These are phyloP conservation scores for Zymoseptoria ardabiliae DNA, from an alignment of 2,329 filamentous ascomycete genomes.

Conservation along the genomic window DNA sequence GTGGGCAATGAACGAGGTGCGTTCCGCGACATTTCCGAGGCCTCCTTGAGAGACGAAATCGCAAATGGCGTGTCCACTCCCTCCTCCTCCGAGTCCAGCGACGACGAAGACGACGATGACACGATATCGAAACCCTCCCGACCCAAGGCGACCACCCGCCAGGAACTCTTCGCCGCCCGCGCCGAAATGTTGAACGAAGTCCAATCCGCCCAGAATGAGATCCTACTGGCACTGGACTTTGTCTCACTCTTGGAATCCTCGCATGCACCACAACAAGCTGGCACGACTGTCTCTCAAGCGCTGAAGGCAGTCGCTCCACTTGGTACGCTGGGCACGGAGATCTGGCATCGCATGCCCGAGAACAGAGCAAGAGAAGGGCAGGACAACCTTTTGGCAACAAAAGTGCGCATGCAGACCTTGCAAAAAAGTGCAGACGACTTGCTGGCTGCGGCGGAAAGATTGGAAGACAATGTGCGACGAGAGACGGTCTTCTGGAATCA, in stretches of 20 bases:
- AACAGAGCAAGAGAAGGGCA: constrained; percentile 39
- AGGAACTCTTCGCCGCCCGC: constrained; percentile 35
- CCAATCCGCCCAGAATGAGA: constrained; percentile 45
- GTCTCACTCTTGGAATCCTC: constrained; percentile 70
- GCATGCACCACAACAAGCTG: constrained; percentile 63
- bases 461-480: constrained; percentile 68
- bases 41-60: constrained; percentile 63
- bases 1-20: constrained; percentile 73
- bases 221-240: constrained; percentile 69
- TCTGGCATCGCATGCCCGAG: constrained; percentile 50
- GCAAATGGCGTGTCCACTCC: constrained; percentile 36
- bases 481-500: constrained; percentile 89
- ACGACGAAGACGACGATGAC: constrained; percentile 40
- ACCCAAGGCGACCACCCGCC: constrained; percentile 22
- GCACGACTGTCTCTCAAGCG: constrained; percentile 60
- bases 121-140: constrained; percentile 11
- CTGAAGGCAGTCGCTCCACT: constrained; percentile 61
- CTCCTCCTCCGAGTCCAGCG: constrained; percentile 36
- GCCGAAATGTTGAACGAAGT: constrained; percentile 37
- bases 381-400: constrained; percentile 47
- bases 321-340: constrained; percentile 65
- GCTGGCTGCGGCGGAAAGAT: constrained; percentile 59
- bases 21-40: constrained; percentile 72
- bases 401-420: constrained; percentile 73
- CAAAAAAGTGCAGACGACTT: constrained; percentile 68